Evolutionary conservation across 139 green algal genomes (phyloP), one percentile per base, ranked within the genome.

Genomic region (Picochlorum sp.): DNA sequence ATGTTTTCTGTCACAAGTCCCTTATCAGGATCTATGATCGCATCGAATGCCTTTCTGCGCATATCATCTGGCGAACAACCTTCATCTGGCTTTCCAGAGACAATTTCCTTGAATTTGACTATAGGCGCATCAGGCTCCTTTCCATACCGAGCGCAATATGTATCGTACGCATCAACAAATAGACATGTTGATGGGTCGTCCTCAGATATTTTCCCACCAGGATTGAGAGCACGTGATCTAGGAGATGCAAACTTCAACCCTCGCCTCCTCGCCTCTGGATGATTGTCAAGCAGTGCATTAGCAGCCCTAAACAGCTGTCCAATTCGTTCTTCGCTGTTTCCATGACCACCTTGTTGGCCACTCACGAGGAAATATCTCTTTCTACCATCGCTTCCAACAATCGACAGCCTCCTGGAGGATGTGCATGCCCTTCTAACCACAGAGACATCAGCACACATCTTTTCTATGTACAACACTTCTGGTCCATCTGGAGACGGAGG

Each of bases 71-170:
- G 34, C 8, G 45, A 4, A n/a, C 9, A 13, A 54, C 59, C 65
- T 26, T 73, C 65, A 7, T 18, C 18, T 15, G 67, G 55, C 55
- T 69, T 82, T 62, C 74, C 80, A n/a, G 21, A 45, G 16, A 30
- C 20, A 14, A 72, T 71, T 49, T 85, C 67, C 78, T 96, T 96
- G 85, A 98, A 99, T 45, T 79, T 58, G 44, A 82, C 59, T 68
- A 99, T 95, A 55, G 92, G 84, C 30, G 82, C 63, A 77, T 99
- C 93, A 2, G 88, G 54, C 72, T 98, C 93, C 3, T 87, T 83
- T 4, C 89, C 90, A 68, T 89, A 96, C 32, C 90, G 78, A 8
- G 83, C 76, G 71, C 89, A 99, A 78, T 96, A 88, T 50, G 90
- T 79, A 50, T 97, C 92, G 65, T 97, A 98, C 0, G 88, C 93